Evolutionary conservation across 2,329 filamentous ascomycete species (phyloP).

Genomic region (Alternaria sp.): DNA sequence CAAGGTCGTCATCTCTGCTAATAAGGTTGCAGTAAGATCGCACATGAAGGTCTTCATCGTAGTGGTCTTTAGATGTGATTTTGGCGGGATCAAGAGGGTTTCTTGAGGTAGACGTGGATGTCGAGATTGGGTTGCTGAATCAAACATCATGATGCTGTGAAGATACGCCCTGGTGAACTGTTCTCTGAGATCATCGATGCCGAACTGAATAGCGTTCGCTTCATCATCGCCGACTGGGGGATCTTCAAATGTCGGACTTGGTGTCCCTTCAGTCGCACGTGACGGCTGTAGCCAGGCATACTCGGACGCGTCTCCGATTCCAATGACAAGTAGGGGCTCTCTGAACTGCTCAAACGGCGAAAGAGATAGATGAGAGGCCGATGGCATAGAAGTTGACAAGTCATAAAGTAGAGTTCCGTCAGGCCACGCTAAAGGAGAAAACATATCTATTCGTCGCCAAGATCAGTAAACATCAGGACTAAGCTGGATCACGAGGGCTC

Average conservation of each 20-base stretch:
- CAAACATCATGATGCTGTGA: conserved; percentile 82
- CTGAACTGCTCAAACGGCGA: conserved; percentile 91
- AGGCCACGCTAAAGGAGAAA: conserved; percentile 89
- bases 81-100: conserved; percentile 74
- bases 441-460: conserved; percentile 73
- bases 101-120: conserved; percentile 66
- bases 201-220: conserved; percentile 60
- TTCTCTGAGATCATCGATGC: conserved; percentile 75
- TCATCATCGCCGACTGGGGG: conserved; percentile 35
- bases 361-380: conserved; percentile 79
- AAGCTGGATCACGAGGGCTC: conserved; percentile 41
- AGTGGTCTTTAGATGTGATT: conserved; percentile 74
- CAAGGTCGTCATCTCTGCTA: conserved; percentile 59
- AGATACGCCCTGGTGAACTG: conserved; percentile 79
- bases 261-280: conserved; percentile 36
- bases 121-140: conserved; percentile 61
- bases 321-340: conserved; percentile 83
- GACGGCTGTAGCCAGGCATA: conserved; percentile 56
- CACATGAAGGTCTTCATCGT: conserved; percentile 65
- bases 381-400: conserved; percentile 79
- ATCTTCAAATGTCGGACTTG: conserved; percentile 18
- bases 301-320: conserved; percentile 82
- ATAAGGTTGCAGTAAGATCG: conserved; percentile 55
- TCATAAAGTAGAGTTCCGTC: conserved; percentile 89
- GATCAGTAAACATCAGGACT: conserved; percentile 42